Conservation (phyloP, 2,329 filamentous ascomycete genomes). For the Pseudogymnoascus verrucosus region DNA sequence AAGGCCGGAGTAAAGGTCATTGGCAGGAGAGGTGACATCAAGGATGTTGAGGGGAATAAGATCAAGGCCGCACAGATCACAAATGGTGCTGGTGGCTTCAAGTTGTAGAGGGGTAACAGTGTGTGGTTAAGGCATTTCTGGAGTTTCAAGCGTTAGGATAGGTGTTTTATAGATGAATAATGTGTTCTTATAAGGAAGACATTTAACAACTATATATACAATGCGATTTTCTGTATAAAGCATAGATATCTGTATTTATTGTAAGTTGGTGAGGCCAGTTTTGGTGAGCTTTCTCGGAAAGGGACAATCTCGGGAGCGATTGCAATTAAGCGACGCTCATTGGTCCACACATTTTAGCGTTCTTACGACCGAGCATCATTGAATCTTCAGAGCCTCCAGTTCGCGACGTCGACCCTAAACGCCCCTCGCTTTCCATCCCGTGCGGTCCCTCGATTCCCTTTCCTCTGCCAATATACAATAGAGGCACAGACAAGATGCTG, state of each 20-base stretch:
- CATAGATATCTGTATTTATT: neutral
- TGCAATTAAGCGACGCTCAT: slow-evolving; percentile 7
- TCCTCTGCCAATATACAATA: slow-evolving; percentile 6
- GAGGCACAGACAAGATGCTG: slow-evolving; percentile 29
- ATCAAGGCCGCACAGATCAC: slow-evolving; percentile 45
- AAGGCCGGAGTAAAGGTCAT: slow-evolving; percentile 88
- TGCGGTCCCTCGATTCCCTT: neutral
- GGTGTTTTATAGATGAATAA: slow-evolving; percentile 4
- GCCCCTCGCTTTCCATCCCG: slow-evolving; percentile 1
- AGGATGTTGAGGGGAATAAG: slow-evolving; percentile 76
- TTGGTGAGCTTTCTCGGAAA: slow-evolving; percentile 3
- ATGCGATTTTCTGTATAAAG: neutral
- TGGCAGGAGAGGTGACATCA: slow-evolving; percentile 78
- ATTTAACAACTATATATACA: neutral
- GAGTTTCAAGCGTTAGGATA: slow-evolving; percentile 7
- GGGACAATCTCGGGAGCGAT: slow-evolving; percentile 7
- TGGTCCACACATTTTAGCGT: slow-evolving; percentile 7
- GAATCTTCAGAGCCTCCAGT: slow-evolving; percentile 7
- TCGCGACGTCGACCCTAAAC: slow-evolving; percentile 1
- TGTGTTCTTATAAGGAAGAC: slow-evolving; percentile 3
- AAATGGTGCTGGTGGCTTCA: slow-evolving; percentile 49
- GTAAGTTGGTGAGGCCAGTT: neutral
- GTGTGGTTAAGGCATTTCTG: neutral
- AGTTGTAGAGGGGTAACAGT: slow-evolving; percentile 40
- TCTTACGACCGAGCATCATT: slow-evolving; percentile 8